A percentile compares a stretch with the other conserved stretches of the same genome.
Evolutionary conservation across 2,329 filamentous ascomycete species (phyloP).

Genomic region (Pseudocercospora musae): DNA sequence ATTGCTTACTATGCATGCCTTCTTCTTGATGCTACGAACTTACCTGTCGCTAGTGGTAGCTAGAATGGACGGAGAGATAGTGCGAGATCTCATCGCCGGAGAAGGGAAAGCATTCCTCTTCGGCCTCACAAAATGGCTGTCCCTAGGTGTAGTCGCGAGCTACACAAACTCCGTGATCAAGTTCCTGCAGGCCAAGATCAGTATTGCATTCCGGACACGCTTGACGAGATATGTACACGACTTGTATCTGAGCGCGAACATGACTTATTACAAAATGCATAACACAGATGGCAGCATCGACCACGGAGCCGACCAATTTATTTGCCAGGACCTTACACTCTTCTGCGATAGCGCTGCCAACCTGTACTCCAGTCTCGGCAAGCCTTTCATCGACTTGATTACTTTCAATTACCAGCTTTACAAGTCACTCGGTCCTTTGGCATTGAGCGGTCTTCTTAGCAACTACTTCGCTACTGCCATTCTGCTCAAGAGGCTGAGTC

Average conservation of each 20-base stretch:
- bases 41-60: constrained; percentile 93
- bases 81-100: constrained; percentile 91
- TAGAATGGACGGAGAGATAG: constrained; percentile 89
- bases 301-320: constrained; percentile 91
- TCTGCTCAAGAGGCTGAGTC: constrained; percentile 80
- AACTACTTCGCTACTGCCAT: constrained; percentile 95
- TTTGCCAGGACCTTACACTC: constrained; percentile 91
- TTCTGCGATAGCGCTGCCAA: constrained; percentile 92
- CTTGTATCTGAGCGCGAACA: constrained; percentile 87
- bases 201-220: constrained; percentile 93
- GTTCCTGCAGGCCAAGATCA: constrained; percentile 94
- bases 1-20: constrained; percentile 78
- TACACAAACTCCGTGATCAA: constrained; percentile 99
- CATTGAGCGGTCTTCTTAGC: constrained; percentile 77
- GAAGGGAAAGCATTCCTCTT: constrained; percentile 84
- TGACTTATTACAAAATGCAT: constrained; percentile 93
- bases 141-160: constrained; percentile 85
- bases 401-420: constrained; percentile 99
- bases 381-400: constrained; percentile 92
- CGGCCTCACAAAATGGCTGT: constrained; percentile 93
- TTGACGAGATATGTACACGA: constrained; percentile 97
- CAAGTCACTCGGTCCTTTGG: constrained; percentile 81
- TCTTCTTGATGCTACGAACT: constrained; percentile 86
- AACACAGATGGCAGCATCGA: constrained; percentile 92
- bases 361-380: constrained; percentile 94